Evolutionary conservation across 306 rosid species (phyloP).

Genomic region (Luffa acutangula): DNA sequence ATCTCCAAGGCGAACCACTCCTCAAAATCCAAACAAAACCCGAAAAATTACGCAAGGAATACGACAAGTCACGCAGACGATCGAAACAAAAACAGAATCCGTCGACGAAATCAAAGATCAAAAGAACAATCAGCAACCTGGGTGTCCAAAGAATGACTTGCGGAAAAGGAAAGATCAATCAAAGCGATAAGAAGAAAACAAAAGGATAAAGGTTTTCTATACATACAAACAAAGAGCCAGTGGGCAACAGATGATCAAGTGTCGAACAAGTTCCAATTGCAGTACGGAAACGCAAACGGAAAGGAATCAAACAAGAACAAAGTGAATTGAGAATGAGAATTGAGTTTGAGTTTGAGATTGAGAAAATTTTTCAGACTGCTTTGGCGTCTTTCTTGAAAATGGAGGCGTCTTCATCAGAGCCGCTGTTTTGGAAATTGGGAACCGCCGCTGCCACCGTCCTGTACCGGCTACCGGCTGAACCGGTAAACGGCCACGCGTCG

Average conservation of each 20-base stretch:
- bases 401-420: background rate
- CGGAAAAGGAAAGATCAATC: background rate
- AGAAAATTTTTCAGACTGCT: background rate
- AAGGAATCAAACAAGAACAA: background rate
- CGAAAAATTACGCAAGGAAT: conserved; percentile 4
- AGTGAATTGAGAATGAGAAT: background rate
- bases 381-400: conserved; percentile 11
- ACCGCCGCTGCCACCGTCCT: background rate
- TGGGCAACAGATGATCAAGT: background rate
- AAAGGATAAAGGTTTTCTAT: background rate
- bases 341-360: conserved; percentile 1
- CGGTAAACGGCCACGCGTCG: background rate
- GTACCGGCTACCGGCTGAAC: background rate
- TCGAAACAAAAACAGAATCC: background rate
- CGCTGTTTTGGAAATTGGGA: background rate
- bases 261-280: background rate
- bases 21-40: conserved; percentile 19
- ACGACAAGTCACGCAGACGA: background rate
- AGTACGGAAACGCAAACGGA: background rate
- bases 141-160: background rate
- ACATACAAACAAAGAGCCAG: background rate
- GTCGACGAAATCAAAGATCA: background rate
- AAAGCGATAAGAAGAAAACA: background rate
- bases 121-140: conserved; percentile 18
- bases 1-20: conserved; percentile 1